These are phyloP conservation scores for Fusarium multiceps DNA, from an alignment of 2,329 filamentous ascomycete genomes.

Conservation along the genomic window DNA sequence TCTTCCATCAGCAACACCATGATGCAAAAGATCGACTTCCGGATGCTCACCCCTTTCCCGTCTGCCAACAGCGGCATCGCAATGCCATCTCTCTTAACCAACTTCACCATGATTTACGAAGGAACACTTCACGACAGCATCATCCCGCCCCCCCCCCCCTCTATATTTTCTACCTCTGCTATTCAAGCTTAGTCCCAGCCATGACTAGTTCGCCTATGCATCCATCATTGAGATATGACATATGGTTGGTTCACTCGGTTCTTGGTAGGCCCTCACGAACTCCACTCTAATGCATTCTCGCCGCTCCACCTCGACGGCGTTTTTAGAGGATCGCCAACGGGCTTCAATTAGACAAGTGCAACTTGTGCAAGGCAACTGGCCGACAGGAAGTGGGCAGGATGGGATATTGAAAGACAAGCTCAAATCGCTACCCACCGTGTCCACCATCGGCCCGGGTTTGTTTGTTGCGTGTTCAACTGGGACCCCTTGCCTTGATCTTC, in stretches of 20 bases:
- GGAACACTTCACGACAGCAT: conserved; percentile 24
- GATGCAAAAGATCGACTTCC: conserved; percentile 15
- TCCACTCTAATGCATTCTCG: conserved; percentile 10
- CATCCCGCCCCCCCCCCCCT: conserved; percentile 33
- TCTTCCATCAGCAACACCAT: conserved; percentile 18
- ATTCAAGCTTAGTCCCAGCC: conserved; percentile 14
- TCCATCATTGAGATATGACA: not conserved
- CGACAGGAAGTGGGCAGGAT: conserved; percentile 2
- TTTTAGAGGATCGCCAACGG: conserved; percentile 27
- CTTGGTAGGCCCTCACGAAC: not conserved
- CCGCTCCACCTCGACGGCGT: conserved; percentile 26
- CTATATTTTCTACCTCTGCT: conserved; percentile 9
- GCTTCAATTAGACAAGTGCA: conserved; percentile 27
- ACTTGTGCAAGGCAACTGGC: not conserved
- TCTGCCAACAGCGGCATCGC: not conserved
- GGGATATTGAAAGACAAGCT: conserved; percentile 30
- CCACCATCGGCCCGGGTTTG: conserved; percentile 21
- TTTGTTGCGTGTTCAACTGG: conserved; percentile 12
- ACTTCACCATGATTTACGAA: conserved; percentile 6
- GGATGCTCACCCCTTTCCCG: not conserved
- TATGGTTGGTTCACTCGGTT: conserved; percentile 17
- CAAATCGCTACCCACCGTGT: conserved; percentile 15
- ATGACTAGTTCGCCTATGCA: conserved; percentile 28
- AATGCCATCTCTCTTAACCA: conserved; percentile 1
- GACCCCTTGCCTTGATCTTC: conserved; percentile 16